phyloP scores from a whole-genome alignment of 2,329 filamentous ascomycete species.

The Cladosporium oxysporum region DNA sequence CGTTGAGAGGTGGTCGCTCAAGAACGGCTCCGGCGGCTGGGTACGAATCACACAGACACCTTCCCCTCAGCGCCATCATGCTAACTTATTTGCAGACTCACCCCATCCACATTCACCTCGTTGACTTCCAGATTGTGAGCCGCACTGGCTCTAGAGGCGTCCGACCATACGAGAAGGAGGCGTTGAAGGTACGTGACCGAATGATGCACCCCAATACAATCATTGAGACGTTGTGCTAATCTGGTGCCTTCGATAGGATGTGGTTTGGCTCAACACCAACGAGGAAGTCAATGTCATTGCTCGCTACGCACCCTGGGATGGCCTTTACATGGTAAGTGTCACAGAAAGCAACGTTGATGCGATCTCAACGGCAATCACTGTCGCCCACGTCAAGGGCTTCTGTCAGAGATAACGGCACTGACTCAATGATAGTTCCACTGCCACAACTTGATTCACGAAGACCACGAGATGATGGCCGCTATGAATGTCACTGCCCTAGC shows the following conservation, averaged over 20 bases:
- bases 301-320: conserved; percentile 56
- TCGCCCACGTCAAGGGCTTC: neutral
- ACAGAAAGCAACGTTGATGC: fast-evolving
- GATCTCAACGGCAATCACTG: neutral
- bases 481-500: conserved; percentile 45
- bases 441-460: conserved; percentile 50
- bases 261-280: conserved; percentile 55
- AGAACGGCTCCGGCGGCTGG: conserved; percentile 52
- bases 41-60: conserved; percentile 29
- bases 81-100: conserved; percentile 23
- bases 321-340: conserved; percentile 43
- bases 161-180: conserved; percentile 56
- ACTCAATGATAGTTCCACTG: conserved; percentile 38
- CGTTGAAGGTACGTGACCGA: conserved; percentile 47
- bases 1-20: conserved; percentile 42
- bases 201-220: neutral
- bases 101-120: conserved; percentile 38
- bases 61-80: conserved; percentile 47
- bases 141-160: conserved; percentile 46
- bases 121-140: conserved; percentile 58
- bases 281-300: conserved; percentile 56
- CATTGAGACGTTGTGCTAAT: neutral
- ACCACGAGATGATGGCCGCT: conserved; percentile 47
- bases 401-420: neutral
- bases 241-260: conserved; percentile 41